Conservation (phyloP, 2,329 filamentous ascomycete species). For the Gliomastix tumulicola region DNA sequence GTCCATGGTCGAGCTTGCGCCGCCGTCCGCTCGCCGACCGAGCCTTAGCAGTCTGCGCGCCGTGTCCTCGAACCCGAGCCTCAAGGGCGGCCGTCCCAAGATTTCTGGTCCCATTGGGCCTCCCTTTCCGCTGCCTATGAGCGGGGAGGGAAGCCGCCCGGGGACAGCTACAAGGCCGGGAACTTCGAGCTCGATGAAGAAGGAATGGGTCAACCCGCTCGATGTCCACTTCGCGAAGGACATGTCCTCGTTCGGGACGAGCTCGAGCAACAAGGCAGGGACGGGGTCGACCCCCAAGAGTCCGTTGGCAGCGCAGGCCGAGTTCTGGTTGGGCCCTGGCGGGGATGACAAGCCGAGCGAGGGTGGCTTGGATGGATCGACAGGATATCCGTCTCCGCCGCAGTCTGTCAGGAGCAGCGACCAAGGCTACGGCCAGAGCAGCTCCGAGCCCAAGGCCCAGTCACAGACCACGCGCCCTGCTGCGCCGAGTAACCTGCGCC, state of each 20-base stretch:
- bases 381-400: slow-evolving; percentile 28
- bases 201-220: slow-evolving; percentile 38
- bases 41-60: slow-evolving; percentile 19
- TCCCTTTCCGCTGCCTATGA: slow-evolving; percentile 19
- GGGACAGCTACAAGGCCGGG: slow-evolving; percentile 23
- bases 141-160: slow-evolving; percentile 18
- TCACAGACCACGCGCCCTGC: slow-evolving; percentile 1
- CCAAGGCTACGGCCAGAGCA: slow-evolving; percentile 6
- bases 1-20: slow-evolving; percentile 37
- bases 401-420: slow-evolving; percentile 24
- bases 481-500: slow-evolving; percentile 15
- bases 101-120: slow-evolving; percentile 4
- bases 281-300: background rate
- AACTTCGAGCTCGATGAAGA: slow-evolving; percentile 24
- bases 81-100: slow-evolving; percentile 14
- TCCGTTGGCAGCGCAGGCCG: background rate
- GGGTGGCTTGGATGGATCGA: too few species aligned
- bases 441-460: slow-evolving; percentile 9
- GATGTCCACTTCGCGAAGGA: slow-evolving; percentile 34
- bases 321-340: too few species aligned
- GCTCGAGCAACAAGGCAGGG: background rate
- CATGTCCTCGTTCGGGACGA: slow-evolving; percentile 5
- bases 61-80: slow-evolving; percentile 29
- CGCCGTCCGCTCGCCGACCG: slow-evolving; percentile 17
- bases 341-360: too few species aligned